Evolutionary conservation across 2,329 filamentous ascomycete genomes (phyloP).

Genomic region (Cladosporium sp.): DNA sequence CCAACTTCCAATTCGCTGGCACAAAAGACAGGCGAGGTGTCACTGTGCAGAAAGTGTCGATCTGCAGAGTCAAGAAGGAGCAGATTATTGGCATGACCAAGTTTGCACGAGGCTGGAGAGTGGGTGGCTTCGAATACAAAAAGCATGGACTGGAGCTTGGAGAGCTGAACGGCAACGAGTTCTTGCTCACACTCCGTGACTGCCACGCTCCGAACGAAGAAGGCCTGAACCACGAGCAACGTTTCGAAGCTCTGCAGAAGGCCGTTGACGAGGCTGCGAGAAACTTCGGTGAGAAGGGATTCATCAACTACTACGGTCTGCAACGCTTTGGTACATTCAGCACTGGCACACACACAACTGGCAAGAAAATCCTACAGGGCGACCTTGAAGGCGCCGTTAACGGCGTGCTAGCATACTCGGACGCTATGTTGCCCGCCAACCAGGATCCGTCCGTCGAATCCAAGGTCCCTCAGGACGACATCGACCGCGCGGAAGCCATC

Average conservation of each 20-base stretch:
- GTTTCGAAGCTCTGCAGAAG: constrained; percentile 50
- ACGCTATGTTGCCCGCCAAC: constrained; percentile 60
- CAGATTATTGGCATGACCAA: constrained; percentile 66
- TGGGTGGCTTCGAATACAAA: constrained; percentile 82
- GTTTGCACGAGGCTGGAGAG: constrained; percentile 59
- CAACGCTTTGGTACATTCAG: constrained; percentile 91
- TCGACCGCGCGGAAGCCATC: constrained; percentile 75
- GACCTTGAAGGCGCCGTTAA: constrained; percentile 81
- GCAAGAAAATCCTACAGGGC: constrained; percentile 77
- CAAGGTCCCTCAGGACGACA: constrained; percentile 72
- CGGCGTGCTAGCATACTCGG: constrained; percentile 72
- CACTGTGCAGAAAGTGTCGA: constrained; percentile 79
- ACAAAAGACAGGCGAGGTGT: constrained; percentile 89
- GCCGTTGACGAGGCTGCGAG: constrained; percentile 63
- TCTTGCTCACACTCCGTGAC: constrained; percentile 86
- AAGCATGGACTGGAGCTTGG: constrained; percentile 75
- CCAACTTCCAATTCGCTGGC: constrained; percentile 77
- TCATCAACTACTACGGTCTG: constrained; percentile 98
- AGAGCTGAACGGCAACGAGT: constrained; percentile 86
- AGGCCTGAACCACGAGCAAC: constrained; percentile 36
- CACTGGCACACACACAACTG: constrained; percentile 82
- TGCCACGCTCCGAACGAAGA: constrained; percentile 63
- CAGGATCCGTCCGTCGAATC: constrained; percentile 45
- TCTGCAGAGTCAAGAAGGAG: constrained; percentile 60
- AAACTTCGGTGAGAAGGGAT: constrained; percentile 72